Base-by-base conservation (phyloP, 2,329 filamentous ascomycete species). In the Verticillium tricorpus region DNA sequence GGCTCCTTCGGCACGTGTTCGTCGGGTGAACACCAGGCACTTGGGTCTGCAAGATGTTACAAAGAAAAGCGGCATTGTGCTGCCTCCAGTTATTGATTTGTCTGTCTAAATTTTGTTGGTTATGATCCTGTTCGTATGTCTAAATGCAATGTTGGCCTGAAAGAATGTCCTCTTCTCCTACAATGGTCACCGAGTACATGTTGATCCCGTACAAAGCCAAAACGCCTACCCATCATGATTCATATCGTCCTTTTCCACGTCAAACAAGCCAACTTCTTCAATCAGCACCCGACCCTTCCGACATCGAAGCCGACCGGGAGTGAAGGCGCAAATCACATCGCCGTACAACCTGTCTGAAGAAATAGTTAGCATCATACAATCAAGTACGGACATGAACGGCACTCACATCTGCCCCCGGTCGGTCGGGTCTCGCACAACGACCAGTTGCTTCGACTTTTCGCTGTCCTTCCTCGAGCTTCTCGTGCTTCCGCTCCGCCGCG, bases 381-480 rank as follows among this genome's bases (percentile, higher is more conserved):
- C 9, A 31, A 4, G 25, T 12, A 22, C n/a, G 19, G 22, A 45
- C 2, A 50, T 12, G 31, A 7, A 0, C 15, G 5, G 22, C 8
- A 61, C 64, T 66, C 40, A 66, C 64, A 66, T 63, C 25, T 57
- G 61, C n/a, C 61, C 61, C 22, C 64, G 61, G 28, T 66, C 64
- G 19, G 59, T 63, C 32, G 64, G 64, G 56, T 66, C 62, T 2
- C 64, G 61, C 7, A 66, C 60, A 2, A 66, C 63, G 19, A 66
- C 63, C 58, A 66, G 32, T 59, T 66, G 63, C 60, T 66, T 66
- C 22, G 25, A 32, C 58, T 65, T 64, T 14, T 64, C 64, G 32
- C 54, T 57, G 5, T 66, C 63, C 56, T 65, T 66, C 22, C 57
- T 62, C 19, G 60, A 62, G 35, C 52, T 62, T 14, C 62, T 56